Percentiles rank a stretch among this genome's conserved stretches.
Evolutionary conservation across 352 stramenopile species (phyloP).

Genomic region (Globisporangium spinosum): DNA sequence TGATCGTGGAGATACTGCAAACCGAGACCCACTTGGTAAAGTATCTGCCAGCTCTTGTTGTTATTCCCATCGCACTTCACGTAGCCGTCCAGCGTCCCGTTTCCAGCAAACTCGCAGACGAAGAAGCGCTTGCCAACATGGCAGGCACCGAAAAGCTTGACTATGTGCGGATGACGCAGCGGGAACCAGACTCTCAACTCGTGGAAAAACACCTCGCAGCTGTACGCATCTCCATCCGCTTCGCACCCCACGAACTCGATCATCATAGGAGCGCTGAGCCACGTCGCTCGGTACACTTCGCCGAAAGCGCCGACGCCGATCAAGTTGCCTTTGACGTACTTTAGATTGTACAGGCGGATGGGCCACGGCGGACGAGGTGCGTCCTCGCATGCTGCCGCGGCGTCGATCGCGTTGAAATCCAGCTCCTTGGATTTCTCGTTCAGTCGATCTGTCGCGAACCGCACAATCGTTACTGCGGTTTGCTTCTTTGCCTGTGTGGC

Average conservation of each 20-base stretch:
- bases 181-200: constrained; percentile 15
- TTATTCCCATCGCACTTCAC: background rate
- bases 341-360: background rate
- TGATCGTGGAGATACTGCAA: constrained; percentile 4
- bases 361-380: background rate
- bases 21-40: constrained; percentile 2
- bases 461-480: background rate
- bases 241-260: constrained; percentile 14
- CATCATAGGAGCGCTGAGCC: constrained; percentile 5
- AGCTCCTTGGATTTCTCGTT: constrained; percentile 1
- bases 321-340: background rate
- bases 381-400: background rate
- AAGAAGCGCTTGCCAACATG: constrained; percentile 13
- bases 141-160: constrained; percentile 10
- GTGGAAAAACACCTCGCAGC: constrained; percentile 4
- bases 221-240: background rate
- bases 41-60: background rate
- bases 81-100: background rate
- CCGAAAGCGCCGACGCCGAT: constrained; percentile 5
- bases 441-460: background rate
- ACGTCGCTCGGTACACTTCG: constrained; percentile 5
- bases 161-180: constrained; percentile 8
- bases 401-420: background rate
- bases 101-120: constrained; percentile 4
- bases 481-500: too few relatives aligned